These are phyloP conservation scores for Coemansia sp. DNA, from an alignment of 192 early-diverging fungal species.

Conservation along the genomic window DNA sequence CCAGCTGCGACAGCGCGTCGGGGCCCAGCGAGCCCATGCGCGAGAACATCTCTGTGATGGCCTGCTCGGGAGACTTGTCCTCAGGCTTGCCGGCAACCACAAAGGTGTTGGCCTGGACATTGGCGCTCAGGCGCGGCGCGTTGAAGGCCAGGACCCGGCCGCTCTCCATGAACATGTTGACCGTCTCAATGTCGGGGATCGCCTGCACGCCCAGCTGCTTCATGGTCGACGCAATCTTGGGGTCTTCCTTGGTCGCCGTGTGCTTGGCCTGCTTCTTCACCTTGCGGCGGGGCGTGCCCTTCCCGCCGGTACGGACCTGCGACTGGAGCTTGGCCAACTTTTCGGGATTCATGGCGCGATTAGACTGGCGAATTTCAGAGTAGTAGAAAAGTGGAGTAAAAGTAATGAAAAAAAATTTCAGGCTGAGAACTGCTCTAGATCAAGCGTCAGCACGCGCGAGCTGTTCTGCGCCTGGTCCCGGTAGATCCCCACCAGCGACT, in stretches of 20 bases:
- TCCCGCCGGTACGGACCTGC: conserved; percentile 79
- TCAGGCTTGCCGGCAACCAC: conserved; percentile 81
- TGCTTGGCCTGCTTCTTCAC: conserved; percentile 54
- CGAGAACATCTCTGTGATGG: conserved; percentile 38
- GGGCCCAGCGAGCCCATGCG: conserved; percentile 67
- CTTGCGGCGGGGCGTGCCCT: conserved; percentile 96
- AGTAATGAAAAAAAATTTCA: conserved; percentile 2
- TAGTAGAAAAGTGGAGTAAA: background rate
- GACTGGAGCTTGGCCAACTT: conserved; percentile 93
- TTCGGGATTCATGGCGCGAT: conserved; percentile 65
- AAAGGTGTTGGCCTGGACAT: conserved; percentile 87
- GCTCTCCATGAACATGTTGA: conserved; percentile 98
- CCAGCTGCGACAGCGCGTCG: conserved; percentile 81
- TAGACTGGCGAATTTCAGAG: background rate
- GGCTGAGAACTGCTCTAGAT: conserved; percentile 48
- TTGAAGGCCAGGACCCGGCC: conserved; percentile 90
- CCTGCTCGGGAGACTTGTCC: conserved; percentile 46
- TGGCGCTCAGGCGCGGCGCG: conserved; percentile 76
- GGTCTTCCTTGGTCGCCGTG: conserved; percentile 79
- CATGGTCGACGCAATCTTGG: conserved; percentile 84
- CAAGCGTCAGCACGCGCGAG: conserved; percentile 75
- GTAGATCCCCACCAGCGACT: conserved; percentile 94
- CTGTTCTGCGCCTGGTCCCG: conserved; percentile 80
- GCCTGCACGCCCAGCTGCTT: conserved; percentile 89
- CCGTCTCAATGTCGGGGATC: conserved; percentile 84